Evolutionary conservation across 371 early-diverging fungal species (phyloP).

Genomic region (Apophysomyces variabilis): DNA sequence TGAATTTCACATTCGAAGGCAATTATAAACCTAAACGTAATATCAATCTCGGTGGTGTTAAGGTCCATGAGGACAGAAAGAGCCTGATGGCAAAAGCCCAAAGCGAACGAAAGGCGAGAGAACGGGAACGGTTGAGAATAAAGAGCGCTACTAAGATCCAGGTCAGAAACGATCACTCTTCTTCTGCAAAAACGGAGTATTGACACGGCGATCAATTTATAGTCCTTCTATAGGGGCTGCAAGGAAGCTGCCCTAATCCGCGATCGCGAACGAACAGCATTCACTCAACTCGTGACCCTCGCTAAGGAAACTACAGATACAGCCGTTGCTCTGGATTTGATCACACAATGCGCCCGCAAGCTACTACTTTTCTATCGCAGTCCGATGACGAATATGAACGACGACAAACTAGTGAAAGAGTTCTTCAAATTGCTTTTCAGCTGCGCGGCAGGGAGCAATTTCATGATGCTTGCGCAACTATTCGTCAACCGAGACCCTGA

Average conservation of each 20-base stretch:
- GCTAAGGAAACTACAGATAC: slow-evolving; percentile 1
- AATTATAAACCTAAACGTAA: slow-evolving; percentile 69
- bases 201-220: neutral
- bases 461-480: neutral
- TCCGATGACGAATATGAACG: neutral
- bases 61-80: slow-evolving; percentile 64
- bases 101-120: slow-evolving; percentile 75
- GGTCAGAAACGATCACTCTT: slow-evolving; percentile 33
- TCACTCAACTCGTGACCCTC: slow-evolving; percentile 14
- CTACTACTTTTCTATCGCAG: neutral
- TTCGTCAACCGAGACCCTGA: slow-evolving; percentile 13
- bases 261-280: slow-evolving; percentile 16
- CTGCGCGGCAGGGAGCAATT: neutral
- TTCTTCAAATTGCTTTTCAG: slow-evolving; percentile 5
- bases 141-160: slow-evolving; percentile 71
- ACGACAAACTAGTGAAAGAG: neutral
- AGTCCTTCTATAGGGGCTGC: slow-evolving; percentile 52
- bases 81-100: slow-evolving; percentile 75
- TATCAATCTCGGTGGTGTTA: slow-evolving; percentile 84
- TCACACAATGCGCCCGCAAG: slow-evolving; percentile 15
- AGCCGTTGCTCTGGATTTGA: neutral
- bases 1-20: slow-evolving; percentile 74
- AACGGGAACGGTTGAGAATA: slow-evolving; percentile 65
- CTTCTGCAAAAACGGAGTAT: neutral
- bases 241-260: slow-evolving; percentile 25